phyloP scores from a whole-genome alignment of 1,139 yeast genomes.

The Trichomonascaceae sp. region DNA sequence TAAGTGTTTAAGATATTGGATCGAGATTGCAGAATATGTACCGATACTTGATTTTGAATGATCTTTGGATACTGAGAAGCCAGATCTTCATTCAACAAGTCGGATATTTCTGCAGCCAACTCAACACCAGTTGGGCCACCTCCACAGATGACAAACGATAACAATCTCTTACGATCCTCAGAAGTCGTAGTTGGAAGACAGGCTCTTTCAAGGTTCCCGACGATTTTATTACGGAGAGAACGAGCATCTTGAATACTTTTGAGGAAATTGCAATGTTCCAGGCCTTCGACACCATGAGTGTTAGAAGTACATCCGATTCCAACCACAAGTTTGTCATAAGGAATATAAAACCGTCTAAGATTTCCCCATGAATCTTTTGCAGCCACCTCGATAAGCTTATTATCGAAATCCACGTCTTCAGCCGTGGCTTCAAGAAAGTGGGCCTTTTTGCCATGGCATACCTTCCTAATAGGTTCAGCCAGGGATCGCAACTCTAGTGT shows the following conservation, averaged over 20 bases:
- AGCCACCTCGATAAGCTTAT: slow-evolving; percentile 49
- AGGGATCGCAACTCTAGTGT: slow-evolving; percentile 47
- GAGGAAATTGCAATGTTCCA: slow-evolving; percentile 50
- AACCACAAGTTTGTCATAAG: slow-evolving; percentile 57
- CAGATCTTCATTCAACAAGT: slow-evolving; percentile 54
- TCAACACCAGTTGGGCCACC: slow-evolving; percentile 73
- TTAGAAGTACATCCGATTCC: slow-evolving; percentile 62
- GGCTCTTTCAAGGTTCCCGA: slow-evolving; percentile 50
- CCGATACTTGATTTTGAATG: slow-evolving; percentile 52
- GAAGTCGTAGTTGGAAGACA: slow-evolving; percentile 55
- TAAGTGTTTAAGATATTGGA: slow-evolving; percentile 59
- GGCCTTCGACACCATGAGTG: slow-evolving; percentile 61
- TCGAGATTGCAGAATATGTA: slow-evolving; percentile 60
- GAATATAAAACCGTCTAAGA: slow-evolving; percentile 44
- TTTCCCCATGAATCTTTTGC: slow-evolving; percentile 20
- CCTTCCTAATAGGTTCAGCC: slow-evolving; percentile 52
- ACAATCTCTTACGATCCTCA: slow-evolving; percentile 50
- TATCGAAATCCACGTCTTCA: slow-evolving; percentile 46
- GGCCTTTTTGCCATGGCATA: slow-evolving; percentile 43
- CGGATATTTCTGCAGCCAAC: slow-evolving; percentile 60
- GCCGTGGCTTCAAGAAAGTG: slow-evolving; percentile 55
- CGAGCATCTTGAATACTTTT: slow-evolving; percentile 65
- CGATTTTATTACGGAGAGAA: slow-evolving; percentile 47
- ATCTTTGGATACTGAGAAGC: slow-evolving; percentile 48
- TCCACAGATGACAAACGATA: slow-evolving; percentile 62